Evolutionary conservation across 495 filamentous ascomycete genomes (phyloP).

Genomic region (Xylaria acuta): DNA sequence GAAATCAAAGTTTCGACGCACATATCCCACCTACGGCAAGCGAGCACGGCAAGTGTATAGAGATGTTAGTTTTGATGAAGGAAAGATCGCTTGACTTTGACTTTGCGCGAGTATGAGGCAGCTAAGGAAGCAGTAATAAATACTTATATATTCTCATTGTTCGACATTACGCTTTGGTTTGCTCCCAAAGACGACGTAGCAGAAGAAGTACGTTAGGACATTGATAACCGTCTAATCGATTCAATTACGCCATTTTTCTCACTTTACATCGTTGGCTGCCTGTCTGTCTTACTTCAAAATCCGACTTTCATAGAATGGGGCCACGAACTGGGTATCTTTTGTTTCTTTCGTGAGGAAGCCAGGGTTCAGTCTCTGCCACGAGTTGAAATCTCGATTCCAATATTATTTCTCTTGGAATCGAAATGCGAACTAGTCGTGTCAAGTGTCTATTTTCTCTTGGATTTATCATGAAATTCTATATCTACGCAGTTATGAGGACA

Average conservation of each 20-base stretch:
- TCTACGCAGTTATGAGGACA: neutral
- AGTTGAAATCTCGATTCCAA: too few species aligned
- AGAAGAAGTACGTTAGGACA: neutral
- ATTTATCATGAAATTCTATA: neutral
- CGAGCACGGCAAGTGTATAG: neutral
- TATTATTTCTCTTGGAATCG: neutral
- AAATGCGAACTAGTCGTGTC: neutral
- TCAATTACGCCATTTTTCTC: neutral
- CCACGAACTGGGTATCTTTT: neutral
- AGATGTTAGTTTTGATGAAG: neutral
- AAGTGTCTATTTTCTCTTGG: neutral
- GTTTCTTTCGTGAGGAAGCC: neutral
- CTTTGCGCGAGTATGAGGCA: neutral
- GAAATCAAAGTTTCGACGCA: neutral
- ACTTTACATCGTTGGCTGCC: too few species aligned
- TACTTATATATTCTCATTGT: neutral
- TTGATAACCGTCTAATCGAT: too few species aligned
- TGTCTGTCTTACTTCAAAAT: neutral
- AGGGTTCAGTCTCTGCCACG: neutral
- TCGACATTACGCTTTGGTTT: neutral
- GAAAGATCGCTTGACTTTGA: constrained; percentile 12
- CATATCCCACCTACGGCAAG: neutral
- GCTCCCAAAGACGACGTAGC: neutral
- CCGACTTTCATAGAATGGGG: neutral
- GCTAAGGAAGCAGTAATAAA: too few species aligned